Evolutionary conservation across 495 filamentous ascomycete species (phyloP), one percentile per base, ranked within the genome.

Genomic region (Neurospora tetraspora): DNA sequence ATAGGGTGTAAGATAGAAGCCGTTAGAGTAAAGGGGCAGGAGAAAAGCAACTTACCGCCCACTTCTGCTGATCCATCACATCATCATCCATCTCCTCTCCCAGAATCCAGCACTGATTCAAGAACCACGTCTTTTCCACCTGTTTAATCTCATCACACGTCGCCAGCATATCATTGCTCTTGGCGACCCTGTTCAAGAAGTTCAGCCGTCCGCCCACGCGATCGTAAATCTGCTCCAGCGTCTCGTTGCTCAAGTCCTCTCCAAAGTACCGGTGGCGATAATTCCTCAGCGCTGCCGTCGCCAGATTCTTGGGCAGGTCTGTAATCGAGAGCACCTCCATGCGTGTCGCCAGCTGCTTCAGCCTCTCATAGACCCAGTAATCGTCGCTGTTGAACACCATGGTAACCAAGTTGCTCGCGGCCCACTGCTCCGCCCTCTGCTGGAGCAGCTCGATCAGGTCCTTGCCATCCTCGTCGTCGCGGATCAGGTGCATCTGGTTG

Each of bases 41-140:
- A 36, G 34, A 36, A 36, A 34, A 42, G 40, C 40, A n/a, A 85
- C 90, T 80, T 81, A 93, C 91, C 39, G 95, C 91, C 82, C 91
- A 96, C 79, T 99, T 99, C 76, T 98, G 96, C 82, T 98, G 91
- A 78, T 98, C 94, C 96, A 99, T 98, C 45, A 98, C 96, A 81
- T 99, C 96, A 83, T 99, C 96, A 76, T 99, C 96, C 94, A 98
- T 98, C 74, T 93, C 92, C 53, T 80, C 83, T 18, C 96, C 96
- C 11, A 99, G 88, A 73, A 98, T 96, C 88, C 94, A 94, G 81
- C 94, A 97, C 75, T 96, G 90, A 82, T 97, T 98, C 61, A 98
- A 80, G 78, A 98, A 92, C 96, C 96, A 99, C 2, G 89, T 93
- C 81, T 93, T 96, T 80, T 99, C 96, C 31, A 86, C 89, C 40